These are phyloP conservation scores for Gardenia jasminoides DNA, from an alignment of 257 asterid genomes.

Conservation along the genomic window DNA sequence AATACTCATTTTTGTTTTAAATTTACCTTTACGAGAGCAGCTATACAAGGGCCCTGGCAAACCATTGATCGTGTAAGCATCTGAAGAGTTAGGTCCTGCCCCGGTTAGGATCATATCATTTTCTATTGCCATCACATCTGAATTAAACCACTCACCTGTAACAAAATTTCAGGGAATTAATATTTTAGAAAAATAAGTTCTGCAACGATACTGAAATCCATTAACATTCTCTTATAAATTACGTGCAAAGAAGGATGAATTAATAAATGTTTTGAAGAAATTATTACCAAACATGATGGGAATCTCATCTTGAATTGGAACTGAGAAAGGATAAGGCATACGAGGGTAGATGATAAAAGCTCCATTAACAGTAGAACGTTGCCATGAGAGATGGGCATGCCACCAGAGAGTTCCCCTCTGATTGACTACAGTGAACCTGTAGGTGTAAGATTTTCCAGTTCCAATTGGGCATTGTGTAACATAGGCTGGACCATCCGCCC, in stretches of 20 bases:
- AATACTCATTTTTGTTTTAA: neutral
- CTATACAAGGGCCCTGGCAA: constrained; percentile 77
- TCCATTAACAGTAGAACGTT: constrained; percentile 73
- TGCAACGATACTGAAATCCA: too few species aligned
- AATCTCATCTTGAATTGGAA: constrained; percentile 26
- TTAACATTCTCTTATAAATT: too few species aligned
- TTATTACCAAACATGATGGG: constrained; percentile 61
- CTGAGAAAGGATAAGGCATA: constrained; percentile 51
- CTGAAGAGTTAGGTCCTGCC: constrained; percentile 70
- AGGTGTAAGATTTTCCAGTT: constrained; percentile 44
- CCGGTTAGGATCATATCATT: constrained; percentile 57
- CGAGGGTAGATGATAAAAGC: constrained; percentile 74
- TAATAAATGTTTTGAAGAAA: neutral
- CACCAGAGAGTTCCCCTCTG: constrained; percentile 82
- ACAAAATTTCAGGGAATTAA: neutral
- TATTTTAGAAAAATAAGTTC: neutral
- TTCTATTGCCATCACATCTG: constrained; percentile 56
- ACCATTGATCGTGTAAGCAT: constrained; percentile 90
- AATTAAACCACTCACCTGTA: constrained; percentile 88
- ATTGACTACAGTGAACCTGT: constrained; percentile 47
- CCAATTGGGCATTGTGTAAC: constrained; percentile 77
- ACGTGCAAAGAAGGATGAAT: too few species aligned
- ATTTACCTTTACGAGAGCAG: constrained; percentile 61
- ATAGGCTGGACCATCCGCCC: constrained; percentile 92
- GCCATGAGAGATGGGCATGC: constrained; percentile 91